A percentile compares a stretch with the other conserved stretches of the same genome.
Conservation (phyloP, 441 rosid genomes). For the Mallotus japonicus region DNA sequence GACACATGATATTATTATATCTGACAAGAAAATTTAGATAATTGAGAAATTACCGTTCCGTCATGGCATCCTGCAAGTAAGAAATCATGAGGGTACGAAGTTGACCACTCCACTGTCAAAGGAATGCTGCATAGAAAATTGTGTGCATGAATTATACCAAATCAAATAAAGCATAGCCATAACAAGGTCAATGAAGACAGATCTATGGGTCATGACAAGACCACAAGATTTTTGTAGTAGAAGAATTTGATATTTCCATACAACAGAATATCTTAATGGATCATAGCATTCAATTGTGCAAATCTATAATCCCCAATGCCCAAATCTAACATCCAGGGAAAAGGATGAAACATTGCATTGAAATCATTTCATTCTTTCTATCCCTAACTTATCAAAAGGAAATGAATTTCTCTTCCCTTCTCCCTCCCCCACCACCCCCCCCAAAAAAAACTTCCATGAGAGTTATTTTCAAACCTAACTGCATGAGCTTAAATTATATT, state of each 20-base stretch:
- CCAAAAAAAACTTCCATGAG: background rate
- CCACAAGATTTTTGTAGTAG: constrained; percentile 5
- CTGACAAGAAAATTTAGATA: constrained; percentile 7
- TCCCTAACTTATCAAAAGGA: background rate
- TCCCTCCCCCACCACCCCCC: no score
- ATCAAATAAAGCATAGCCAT: background rate
- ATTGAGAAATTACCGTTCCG: constrained; percentile 57
- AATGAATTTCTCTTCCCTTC: background rate
- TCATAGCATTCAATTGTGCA: background rate
- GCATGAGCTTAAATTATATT: background rate
- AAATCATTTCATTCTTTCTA: constrained; percentile 5
- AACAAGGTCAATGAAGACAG: background rate
- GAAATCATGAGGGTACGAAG: constrained; percentile 56
- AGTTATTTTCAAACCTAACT: background rate
- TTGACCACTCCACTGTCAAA: constrained; percentile 89
- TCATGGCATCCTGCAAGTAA: constrained; percentile 96
- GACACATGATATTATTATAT: constrained; percentile 10
- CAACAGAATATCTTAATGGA: background rate
- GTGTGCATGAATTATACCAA: constrained; percentile 16
- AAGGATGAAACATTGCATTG: background rate
- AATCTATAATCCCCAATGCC: background rate
- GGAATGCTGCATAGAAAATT: constrained; percentile 53
- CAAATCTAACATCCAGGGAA: background rate
- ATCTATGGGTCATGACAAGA: background rate
- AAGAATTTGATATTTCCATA: constrained; percentile 5